Evolutionary conservation across 2,329 filamentous ascomycete species (phyloP).

Genomic region (Alternaria sp.): DNA sequence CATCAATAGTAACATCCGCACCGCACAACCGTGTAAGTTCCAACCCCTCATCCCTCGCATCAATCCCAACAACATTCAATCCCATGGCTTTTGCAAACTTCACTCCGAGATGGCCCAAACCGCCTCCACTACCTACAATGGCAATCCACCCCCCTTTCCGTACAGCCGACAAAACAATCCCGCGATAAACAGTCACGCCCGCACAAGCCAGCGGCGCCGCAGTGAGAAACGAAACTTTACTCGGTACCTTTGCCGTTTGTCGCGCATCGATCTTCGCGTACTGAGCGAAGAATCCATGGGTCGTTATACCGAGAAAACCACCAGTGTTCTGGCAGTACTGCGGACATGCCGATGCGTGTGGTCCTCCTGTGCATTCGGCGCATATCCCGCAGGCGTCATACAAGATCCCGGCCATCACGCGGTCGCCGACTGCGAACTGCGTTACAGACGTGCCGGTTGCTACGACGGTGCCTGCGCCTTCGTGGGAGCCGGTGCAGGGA

Average conservation of each 20-base stretch:
- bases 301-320: not conserved
- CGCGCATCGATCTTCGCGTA: not conserved
- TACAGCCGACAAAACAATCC: slow-evolving; percentile 61
- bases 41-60: slow-evolving; percentile 73
- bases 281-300: not conserved
- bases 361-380: not conserved
- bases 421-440: not conserved
- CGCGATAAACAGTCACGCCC: slow-evolving; percentile 68
- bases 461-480: slow-evolving; percentile 63
- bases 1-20: slow-evolving; percentile 47
- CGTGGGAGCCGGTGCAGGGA: slow-evolving; percentile 55
- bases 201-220: slow-evolving; percentile 39
- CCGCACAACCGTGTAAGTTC: slow-evolving; percentile 56
- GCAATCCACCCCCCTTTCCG: not conserved
- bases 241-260: slow-evolving; percentile 24
- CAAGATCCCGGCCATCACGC: not conserved
- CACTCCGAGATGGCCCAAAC: slow-evolving; percentile 61
- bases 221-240: slow-evolving; percentile 25
- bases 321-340: not conserved
- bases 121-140: not conserved
- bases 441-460: slow-evolving; percentile 53
- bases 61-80: slow-evolving; percentile 77
- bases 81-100: slow-evolving; percentile 92
- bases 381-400: not conserved
- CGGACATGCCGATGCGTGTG: not conserved